phyloP scores from a whole-genome alignment of 495 filamentous ascomycete genomes.

The Clavariopsis aquatica region DNA sequence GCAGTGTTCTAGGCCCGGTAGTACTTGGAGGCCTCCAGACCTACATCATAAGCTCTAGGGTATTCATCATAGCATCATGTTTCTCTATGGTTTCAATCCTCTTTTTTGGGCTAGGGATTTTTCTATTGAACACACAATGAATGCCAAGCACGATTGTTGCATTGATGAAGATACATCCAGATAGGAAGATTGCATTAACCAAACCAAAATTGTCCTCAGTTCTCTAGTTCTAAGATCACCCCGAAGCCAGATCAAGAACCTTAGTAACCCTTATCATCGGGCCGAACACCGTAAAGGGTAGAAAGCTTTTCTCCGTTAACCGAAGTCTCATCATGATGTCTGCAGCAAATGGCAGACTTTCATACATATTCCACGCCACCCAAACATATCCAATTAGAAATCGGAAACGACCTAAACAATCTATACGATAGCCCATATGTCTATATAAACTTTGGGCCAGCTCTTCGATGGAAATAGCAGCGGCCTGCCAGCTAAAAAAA shows the following conservation, averaged over 20 bases:
- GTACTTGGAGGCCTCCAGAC: constrained; percentile 11
- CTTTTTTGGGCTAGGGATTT: neutral
- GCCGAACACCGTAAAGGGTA: constrained; percentile 4
- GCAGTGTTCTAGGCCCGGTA: constrained; percentile 22
- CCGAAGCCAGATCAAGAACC: neutral
- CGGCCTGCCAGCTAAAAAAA: constrained; percentile 20
- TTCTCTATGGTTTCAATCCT: neutral
- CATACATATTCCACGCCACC: constrained; percentile 6
- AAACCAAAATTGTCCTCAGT: too few species aligned
- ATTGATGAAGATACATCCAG: too few species aligned
- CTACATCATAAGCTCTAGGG: neutral
- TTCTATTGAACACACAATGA: neutral
- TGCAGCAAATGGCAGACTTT: constrained; percentile 12
- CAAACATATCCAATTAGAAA: constrained; percentile 11
- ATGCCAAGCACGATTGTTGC: too few species aligned
- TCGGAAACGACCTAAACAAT: neutral
- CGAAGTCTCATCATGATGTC: constrained; percentile 16
- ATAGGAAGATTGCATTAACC: too few species aligned
- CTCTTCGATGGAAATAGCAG: constrained; percentile 16
- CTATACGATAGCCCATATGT: neutral
- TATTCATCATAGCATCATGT: neutral
- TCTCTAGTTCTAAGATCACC: too few species aligned
- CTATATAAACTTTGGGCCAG: neutral
- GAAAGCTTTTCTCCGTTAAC: constrained; percentile 14
- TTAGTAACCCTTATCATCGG: neutral